A percentile compares a stretch with the other conserved stretches of the same genome.
Evolutionary conservation across 208 protist genomes (phyloP).

Genomic region (Wallacemonas sp.): DNA sequence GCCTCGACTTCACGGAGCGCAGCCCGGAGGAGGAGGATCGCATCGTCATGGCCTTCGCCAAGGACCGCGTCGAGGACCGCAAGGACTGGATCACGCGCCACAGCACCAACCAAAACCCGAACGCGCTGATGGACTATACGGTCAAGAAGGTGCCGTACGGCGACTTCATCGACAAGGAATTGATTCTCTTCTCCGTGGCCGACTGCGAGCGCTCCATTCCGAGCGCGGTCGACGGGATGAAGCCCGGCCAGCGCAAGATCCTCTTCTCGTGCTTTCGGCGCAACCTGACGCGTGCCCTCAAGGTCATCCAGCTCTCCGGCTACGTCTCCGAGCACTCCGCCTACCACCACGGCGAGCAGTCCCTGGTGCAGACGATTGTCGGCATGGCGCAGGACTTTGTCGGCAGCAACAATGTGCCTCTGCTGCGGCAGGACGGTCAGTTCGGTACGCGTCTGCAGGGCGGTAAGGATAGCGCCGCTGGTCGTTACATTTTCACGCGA

Average conservation of each 20-base stretch:
- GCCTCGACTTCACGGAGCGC: slow-evolving; percentile 95
- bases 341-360: slow-evolving; percentile 99
- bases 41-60: slow-evolving; percentile 99
- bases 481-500: slow-evolving; percentile 99
- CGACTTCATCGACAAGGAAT: slow-evolving; percentile 99
- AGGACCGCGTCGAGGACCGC: slow-evolving; percentile 97
- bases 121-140: slow-evolving; percentile 91
- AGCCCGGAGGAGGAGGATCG: slow-evolving; percentile 85
- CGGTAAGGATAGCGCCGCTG: slow-evolving; percentile 98
- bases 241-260: slow-evolving; percentile 99
- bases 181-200: slow-evolving; percentile 99
- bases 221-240: slow-evolving; percentile 98
- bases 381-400: slow-evolving; percentile 99
- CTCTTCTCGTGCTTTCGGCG: slow-evolving; percentile 99
- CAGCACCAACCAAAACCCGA: slow-evolving; percentile 80
- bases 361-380: slow-evolving; percentile 98
- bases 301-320: slow-evolving; percentile 99
- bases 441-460: slow-evolving; percentile 99
- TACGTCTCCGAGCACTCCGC: slow-evolving; percentile 99
- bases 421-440: slow-evolving; percentile 97
- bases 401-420: slow-evolving; percentile 99
- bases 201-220: slow-evolving; percentile 96
- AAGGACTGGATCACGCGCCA: slow-evolving; percentile 98
- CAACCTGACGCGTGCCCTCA: slow-evolving; percentile 98
- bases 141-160: slow-evolving; percentile 88